Conservation (phyloP, 805 yeast genomes). For the Ogataea paradorogensis region DNA sequence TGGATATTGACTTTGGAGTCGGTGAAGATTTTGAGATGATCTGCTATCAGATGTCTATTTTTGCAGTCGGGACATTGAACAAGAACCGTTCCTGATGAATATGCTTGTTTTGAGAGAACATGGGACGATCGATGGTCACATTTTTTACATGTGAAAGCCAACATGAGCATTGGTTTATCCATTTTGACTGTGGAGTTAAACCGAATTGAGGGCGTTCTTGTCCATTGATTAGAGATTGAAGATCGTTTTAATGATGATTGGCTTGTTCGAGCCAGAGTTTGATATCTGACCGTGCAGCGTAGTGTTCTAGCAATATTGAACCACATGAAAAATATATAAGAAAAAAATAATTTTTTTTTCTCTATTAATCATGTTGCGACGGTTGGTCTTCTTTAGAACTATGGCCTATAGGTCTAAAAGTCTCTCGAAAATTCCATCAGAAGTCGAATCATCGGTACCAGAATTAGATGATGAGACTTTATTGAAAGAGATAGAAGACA, state of each 20-base stretch:
- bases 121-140: constrained; percentile 85
- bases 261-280: neutral
- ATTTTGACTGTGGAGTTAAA: constrained; percentile 39
- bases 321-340: constrained; percentile 1
- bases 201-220: neutral
- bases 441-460: neutral
- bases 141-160: constrained; percentile 89
- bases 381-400: constrained; percentile 2
- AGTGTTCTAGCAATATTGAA: neutral
- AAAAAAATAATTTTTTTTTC: constrained; percentile 5
- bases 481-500: constrained; percentile 7
- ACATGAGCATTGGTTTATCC: constrained; percentile 77
- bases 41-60: constrained; percentile 87
- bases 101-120: constrained; percentile 89
- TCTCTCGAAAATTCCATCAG: neutral
- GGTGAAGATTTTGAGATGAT: constrained; percentile 78
- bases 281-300: neutral
- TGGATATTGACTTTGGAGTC: constrained; percentile 75
- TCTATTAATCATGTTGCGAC: constrained; percentile 3
- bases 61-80: constrained; percentile 92
- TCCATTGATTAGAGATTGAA: neutral
- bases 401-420: constrained; percentile 1
- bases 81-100: constrained; percentile 78
- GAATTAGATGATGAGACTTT: constrained; percentile 6
- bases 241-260: neutral